Evolutionary conservation across 768 basidiomycete species (phyloP).

Genomic region (Rhizopogon roseolus): DNA sequence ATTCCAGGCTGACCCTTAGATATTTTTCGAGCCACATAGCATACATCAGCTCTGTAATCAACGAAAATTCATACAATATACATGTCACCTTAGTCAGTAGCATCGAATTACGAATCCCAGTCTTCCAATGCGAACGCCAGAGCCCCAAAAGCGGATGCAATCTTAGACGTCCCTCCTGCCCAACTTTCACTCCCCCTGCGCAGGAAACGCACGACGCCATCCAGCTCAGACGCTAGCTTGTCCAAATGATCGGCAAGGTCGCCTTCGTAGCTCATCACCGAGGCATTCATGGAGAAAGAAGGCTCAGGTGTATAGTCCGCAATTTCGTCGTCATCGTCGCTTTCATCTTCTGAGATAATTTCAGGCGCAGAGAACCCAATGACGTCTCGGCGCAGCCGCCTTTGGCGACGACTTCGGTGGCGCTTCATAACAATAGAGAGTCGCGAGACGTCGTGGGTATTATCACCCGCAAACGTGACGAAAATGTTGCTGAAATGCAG

Average conservation of each 20-base stretch:
- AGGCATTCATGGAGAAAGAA: slow-evolving; percentile 37
- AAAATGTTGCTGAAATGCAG: slow-evolving; percentile 67
- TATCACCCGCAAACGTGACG: slow-evolving; percentile 53
- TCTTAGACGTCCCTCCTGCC: slow-evolving; percentile 45
- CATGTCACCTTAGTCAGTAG: too few relatives aligned
- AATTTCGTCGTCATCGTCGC: neutral
- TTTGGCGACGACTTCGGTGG: slow-evolving; percentile 60
- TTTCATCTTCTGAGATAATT: slow-evolving; percentile 29
- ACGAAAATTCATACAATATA: too few relatives aligned
- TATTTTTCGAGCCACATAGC: too few relatives aligned
- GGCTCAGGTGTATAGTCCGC: slow-evolving; percentile 16
- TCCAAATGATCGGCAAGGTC: slow-evolving; percentile 49
- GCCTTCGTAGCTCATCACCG: slow-evolving; percentile 32
- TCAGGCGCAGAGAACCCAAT: slow-evolving; percentile 53
- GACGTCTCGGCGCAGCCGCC: slow-evolving; percentile 49
- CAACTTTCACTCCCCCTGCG: slow-evolving; percentile 66
- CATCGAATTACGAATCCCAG: slow-evolving; percentile 49
- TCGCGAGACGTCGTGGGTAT: slow-evolving; percentile 50
- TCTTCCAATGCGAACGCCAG: slow-evolving; percentile 77
- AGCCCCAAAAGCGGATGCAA: slow-evolving; percentile 43
- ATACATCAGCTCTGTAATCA: too few relatives aligned
- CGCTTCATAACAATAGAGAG: slow-evolving; percentile 48
- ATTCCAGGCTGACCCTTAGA: too few relatives aligned
- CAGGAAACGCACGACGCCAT: slow-evolving; percentile 66
- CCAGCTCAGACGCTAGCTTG: slow-evolving; percentile 64